phyloP scores from a whole-genome alignment of 106 monocot genomes.

The Phalaenopsis equestris region DNA sequence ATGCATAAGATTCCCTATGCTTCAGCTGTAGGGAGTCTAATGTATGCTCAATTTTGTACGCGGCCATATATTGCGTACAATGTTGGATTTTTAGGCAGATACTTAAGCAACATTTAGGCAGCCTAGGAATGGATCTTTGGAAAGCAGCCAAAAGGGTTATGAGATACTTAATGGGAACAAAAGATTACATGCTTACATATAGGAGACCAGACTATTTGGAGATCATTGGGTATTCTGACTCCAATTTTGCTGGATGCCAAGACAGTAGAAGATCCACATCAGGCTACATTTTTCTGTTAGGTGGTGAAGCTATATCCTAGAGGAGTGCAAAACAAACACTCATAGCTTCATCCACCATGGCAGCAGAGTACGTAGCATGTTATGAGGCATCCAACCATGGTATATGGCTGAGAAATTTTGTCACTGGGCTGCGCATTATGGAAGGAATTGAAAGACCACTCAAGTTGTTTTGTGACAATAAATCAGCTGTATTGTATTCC shows the following conservation, averaged over 20 bases:
- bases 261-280: constrained; percentile 1
- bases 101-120: constrained; percentile 17
- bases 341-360: no score
- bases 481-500: no score
- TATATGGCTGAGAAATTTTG: no score
- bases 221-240: constrained; percentile 3
- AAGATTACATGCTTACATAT: constrained; percentile 3
- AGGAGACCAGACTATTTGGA: background rate
- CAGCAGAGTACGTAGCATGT: no score
- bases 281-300: background rate
- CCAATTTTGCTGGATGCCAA: background rate
- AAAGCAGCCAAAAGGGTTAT: constrained; percentile 8
- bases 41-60: constrained; percentile 4
- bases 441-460: no score
- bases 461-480: no score
- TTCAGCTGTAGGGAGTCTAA: constrained; percentile 2
- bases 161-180: background rate
- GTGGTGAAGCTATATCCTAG: constrained; percentile 4
- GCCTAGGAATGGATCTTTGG: constrained; percentile 4
- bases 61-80: background rate
- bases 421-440: no score
- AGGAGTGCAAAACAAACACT: background rate
- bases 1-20: background rate
- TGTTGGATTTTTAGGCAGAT: background rate
- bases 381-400: no score